Evolutionary conservation across 257 asterid species (phyloP).

Genomic region (Penstemon newberryi): DNA sequence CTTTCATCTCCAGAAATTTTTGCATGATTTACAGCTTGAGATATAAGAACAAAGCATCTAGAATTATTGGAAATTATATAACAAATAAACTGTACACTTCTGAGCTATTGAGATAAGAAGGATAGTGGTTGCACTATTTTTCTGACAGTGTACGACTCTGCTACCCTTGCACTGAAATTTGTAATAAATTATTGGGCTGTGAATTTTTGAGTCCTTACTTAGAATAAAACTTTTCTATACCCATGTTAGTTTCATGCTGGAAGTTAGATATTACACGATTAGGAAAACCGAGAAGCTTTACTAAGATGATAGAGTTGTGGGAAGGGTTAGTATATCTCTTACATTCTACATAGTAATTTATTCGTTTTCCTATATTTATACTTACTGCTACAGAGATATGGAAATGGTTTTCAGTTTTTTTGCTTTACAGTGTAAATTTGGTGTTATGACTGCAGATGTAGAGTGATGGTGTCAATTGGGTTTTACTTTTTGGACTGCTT

Average conservation of each 20-base stretch:
- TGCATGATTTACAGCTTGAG: conserved; percentile 23
- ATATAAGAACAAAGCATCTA: conserved; percentile 3
- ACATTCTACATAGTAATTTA: not conserved
- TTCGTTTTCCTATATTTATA: not conserved
- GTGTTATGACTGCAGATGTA: not conserved
- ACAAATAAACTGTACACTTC: not conserved
- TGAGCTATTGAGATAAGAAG: conserved; percentile 12
- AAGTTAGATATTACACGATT: not conserved
- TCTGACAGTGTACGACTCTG: not conserved
- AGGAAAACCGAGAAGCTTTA: not conserved
- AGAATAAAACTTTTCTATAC: not conserved
- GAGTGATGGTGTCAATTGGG: not conserved
- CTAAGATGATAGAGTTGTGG: not conserved
- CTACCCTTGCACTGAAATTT: not conserved
- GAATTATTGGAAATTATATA: conserved; percentile 4
- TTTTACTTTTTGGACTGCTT: not conserved
- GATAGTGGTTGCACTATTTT: not conserved
- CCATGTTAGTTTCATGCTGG: not conserved
- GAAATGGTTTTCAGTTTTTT: not conserved
- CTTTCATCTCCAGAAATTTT: conserved; percentile 14
- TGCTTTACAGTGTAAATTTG: not conserved
- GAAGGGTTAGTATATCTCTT: not conserved
- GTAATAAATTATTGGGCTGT: not conserved
- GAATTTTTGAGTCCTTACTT: not conserved
- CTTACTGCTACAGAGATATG: not conserved